Base-by-base conservation (phyloP, 768 basidiomycete species). In the Kwoniella sp. region DNA sequence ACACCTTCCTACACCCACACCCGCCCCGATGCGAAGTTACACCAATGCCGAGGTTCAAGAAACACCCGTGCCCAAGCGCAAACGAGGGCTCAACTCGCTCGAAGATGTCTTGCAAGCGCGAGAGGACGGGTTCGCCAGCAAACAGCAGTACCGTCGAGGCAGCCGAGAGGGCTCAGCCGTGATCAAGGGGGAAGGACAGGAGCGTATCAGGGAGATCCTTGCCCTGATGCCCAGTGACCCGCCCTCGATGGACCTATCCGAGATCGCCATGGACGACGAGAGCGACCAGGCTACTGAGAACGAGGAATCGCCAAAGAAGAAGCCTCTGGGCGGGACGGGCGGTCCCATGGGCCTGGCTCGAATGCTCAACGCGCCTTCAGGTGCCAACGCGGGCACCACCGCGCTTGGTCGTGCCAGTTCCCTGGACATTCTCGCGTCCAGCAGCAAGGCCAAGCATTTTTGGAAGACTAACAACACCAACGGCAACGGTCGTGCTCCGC, bases 141-240 rank as follows among this genome's bases (percentile, higher is more conserved):
- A 40, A 28, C 43, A 38, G 20, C 47, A 47, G 29, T 29, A 40
- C 39, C 29, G 38, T 25, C 39, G 46, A 50, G 39, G 27, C 15
- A 31, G 37, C 19, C 31, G 32, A 0, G 42, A 50, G 22, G 28
- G 23, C 37, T 20, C 19, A 17, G 29, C 43, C 20, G 10, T 22
- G 15, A 53, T 49, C 10, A n/a, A 53, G 27, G 51, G 45, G 7
- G 57, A 53, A 25, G 42, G 40, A 5, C 47, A 50, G 23, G 57
- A 49, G 34, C 42, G 53, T 20, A 50, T 56, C 28, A 37, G 46
- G 15, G 31, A 53, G 25, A 39, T 63, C n/a, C 32, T 59, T 9
- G 48, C 53, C n/a, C 27, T 63, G 17, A 56, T 63, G 50, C 40
- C 53, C 8, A 56, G 53, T 23, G 57, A 59, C 36, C 53, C 61